Conservation (phyloP, 257 asterid species). For the Eustoma russellianum region DNA sequence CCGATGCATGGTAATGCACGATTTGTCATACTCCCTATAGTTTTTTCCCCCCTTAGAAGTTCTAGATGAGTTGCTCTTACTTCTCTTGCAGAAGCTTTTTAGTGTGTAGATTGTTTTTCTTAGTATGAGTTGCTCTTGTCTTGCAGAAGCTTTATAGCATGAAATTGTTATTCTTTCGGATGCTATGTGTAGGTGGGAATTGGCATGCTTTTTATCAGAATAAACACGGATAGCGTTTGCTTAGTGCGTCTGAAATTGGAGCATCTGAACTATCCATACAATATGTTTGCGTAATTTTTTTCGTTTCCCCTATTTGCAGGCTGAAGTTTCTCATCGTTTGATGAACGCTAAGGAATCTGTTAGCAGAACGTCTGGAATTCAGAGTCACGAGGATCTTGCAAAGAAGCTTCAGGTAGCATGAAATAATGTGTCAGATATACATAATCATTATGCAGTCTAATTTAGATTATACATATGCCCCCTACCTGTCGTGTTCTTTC, state of each 20-base stretch:
- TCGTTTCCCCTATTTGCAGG: conserved; percentile 30
- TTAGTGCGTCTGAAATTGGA: too few relatives aligned
- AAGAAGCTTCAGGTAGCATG: conserved; percentile 81
- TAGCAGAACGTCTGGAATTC: conserved; percentile 47
- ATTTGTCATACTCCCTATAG: conserved; percentile 8
- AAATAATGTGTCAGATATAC: neutral
- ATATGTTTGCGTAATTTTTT: neutral
- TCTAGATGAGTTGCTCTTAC: neutral
- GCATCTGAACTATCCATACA: neutral
- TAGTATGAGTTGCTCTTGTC: neutral
- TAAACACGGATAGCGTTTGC: too few relatives aligned
- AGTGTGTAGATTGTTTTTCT: too few relatives aligned
- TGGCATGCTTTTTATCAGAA: neutral
- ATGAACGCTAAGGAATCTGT: conserved; percentile 55
- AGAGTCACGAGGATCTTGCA: conserved; percentile 89
- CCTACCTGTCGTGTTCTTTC: too few relatives aligned
- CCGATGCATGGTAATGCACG: conserved; percentile 65
- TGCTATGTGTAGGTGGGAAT: neutral
- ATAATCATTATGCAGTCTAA: neutral
- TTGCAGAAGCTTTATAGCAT: neutral
- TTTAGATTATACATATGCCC: neutral
- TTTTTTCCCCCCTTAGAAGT: conserved; percentile 7
- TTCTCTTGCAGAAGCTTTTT: too few relatives aligned
- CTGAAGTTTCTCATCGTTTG: conserved; percentile 73
- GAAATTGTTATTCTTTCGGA: neutral